These are phyloP conservation scores for Stemphylium beticola DNA, from an alignment of 2,329 filamentous ascomycete species.

Conservation along the genomic window DNA sequence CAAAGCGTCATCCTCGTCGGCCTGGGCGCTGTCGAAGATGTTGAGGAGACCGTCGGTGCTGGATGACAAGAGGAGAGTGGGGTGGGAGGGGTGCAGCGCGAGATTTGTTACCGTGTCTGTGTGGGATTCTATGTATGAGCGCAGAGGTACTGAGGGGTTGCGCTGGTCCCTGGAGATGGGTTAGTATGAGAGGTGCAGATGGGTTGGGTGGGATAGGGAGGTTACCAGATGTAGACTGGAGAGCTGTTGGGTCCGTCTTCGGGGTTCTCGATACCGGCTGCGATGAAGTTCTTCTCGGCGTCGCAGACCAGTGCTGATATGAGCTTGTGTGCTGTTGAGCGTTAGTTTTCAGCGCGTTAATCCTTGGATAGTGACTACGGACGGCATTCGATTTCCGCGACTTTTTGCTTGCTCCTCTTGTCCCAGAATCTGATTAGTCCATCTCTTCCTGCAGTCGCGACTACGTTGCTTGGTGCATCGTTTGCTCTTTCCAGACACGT, in stretches of 20 bases:
- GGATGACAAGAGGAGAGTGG: constrained; percentile 72
- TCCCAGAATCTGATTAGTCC: constrained; percentile 73
- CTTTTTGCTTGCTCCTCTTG: constrained; percentile 61
- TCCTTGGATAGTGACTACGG: constrained; percentile 7
- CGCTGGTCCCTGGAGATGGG: constrained; percentile 48
- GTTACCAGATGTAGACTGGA: constrained; percentile 48
- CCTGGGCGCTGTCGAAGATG: constrained; percentile 69
- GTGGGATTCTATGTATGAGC: constrained; percentile 55
- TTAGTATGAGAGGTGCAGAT: constrained; percentile 9
- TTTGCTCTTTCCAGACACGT: constrained; percentile 67
- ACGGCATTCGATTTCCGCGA: constrained; percentile 46
- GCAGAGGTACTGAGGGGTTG: constrained; percentile 44
- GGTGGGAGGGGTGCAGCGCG: constrained; percentile 66
- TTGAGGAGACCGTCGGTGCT: constrained; percentile 83
- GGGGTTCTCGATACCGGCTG: constrained; percentile 73
- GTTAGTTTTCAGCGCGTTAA: constrained; percentile 22
- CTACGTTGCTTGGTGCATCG: constrained; percentile 55
- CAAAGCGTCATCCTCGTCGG: constrained; percentile 76
- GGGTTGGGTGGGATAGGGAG: not conserved
- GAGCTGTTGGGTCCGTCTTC: constrained; percentile 56
- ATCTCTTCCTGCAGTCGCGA: constrained; percentile 75
- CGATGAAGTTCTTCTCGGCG: constrained; percentile 64
- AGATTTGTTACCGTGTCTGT: constrained; percentile 67
- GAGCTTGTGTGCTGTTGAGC: constrained; percentile 53
- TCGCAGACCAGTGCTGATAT: constrained; percentile 71